Conservation (phyloP, 2,329 filamentous ascomycete genomes). For the Capronia coronata region DNA sequence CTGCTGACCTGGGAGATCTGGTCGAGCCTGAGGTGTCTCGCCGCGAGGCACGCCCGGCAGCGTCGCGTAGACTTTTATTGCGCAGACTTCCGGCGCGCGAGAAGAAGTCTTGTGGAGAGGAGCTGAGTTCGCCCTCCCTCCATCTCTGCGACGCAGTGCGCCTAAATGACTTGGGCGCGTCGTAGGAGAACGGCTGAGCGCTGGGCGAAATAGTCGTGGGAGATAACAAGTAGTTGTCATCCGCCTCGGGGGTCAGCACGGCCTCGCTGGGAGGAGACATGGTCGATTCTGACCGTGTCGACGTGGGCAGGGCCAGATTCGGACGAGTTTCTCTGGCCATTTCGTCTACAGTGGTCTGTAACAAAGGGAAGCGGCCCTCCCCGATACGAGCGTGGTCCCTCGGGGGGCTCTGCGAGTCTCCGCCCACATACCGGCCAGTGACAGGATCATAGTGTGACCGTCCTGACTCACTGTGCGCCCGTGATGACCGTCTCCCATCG, state of each 20-base stretch:
- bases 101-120: conserved; percentile 32
- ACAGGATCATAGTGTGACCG: conserved; percentile 24
- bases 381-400: conserved; percentile 26
- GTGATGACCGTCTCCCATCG: conserved; percentile 11
- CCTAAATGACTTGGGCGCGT: conserved; percentile 20
- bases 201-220: conserved; percentile 18
- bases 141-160: conserved; percentile 28
- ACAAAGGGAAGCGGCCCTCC: conserved; percentile 27
- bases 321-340: conserved; percentile 25
- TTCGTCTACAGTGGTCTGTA: conserved; percentile 28
- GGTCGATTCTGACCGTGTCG: conserved; percentile 24
- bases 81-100: conserved; percentile 26
- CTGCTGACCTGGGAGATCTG: conserved; percentile 50
- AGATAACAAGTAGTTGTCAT: conserved; percentile 14
- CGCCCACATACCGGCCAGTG: conserved; percentile 24
- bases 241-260: conserved; percentile 19
- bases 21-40: conserved; percentile 36
- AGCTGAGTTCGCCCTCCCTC: conserved; percentile 33
- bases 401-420: conserved; percentile 23
- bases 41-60: conserved; percentile 19
- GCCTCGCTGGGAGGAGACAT: conserved; percentile 23
- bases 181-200: conserved; percentile 25
- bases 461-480: conserved; percentile 28
- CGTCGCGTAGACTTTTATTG: conserved; percentile 20
- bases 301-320: conserved; percentile 15